A percentile compares a stretch with the other conserved stretches of the same genome.
These are phyloP conservation scores for Rhytidiadelphus loreus DNA, from an alignment of 225 moss, liverwort and hornwort species.

Conservation along the genomic window DNA sequence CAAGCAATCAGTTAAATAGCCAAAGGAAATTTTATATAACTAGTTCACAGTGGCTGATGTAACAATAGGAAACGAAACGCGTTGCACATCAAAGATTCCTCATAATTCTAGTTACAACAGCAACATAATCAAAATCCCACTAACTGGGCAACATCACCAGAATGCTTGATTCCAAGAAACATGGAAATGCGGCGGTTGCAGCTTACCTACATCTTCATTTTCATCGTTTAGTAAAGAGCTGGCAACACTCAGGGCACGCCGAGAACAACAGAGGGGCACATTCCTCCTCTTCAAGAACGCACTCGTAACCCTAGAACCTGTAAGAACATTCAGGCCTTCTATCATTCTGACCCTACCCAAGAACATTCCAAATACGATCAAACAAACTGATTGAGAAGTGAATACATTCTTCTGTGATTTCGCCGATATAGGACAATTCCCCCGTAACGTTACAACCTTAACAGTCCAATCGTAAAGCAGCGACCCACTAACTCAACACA, in stretches of 20 bases:
- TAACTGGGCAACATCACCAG: neutral
- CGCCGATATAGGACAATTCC: neutral
- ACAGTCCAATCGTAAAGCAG: neutral
- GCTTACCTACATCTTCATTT: constrained; percentile 18
- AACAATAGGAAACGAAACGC: neutral
- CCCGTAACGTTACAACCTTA: neutral
- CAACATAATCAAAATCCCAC: neutral
- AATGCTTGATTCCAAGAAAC: neutral
- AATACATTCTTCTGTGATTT: neutral
- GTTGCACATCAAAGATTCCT: neutral
- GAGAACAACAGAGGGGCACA: constrained; percentile 5
- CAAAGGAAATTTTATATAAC: neutral
- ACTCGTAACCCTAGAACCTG: constrained; percentile 17
- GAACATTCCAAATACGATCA: neutral
- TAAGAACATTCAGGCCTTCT: neutral
- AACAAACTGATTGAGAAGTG: neutral
- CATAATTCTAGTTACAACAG: neutral
- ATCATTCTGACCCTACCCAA: neutral
- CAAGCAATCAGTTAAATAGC: neutral
- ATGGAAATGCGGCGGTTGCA: neutral
- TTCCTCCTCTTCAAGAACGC: constrained; percentile 12
- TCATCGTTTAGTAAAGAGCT: constrained; percentile 11
- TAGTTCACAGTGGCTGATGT: neutral
- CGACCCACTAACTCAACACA: neutral
- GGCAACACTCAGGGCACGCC: neutral